These are phyloP conservation scores for Rubia yunnanensis DNA, from an alignment of 257 asterid genomes.

Conservation along the genomic window DNA sequence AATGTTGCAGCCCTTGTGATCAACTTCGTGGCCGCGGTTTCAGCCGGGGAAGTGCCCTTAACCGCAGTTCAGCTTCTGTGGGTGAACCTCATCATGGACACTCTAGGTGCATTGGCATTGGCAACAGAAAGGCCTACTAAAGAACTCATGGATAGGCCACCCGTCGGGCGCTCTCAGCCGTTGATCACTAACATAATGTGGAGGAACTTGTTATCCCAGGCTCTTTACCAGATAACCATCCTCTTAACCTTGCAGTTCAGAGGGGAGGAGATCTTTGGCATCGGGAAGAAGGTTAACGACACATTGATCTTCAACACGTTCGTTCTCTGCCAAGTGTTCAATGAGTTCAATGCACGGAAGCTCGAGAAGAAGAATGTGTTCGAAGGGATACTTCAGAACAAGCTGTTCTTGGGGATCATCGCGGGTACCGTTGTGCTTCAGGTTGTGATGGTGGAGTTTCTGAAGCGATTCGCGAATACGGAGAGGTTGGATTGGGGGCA, in stretches of 20 bases:
- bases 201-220: conserved; percentile 41
- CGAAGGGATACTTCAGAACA: conserved; percentile 40
- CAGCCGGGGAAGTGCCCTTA: conserved; percentile 55
- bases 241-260: conserved; percentile 30
- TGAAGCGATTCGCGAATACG: conserved; percentile 50
- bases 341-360: conserved; percentile 52
- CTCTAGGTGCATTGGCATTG: conserved; percentile 40
- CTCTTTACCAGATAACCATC: conserved; percentile 28
- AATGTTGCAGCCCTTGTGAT: conserved; percentile 46
- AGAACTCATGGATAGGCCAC: conserved; percentile 38
- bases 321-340: conserved; percentile 52
- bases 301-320: conserved; percentile 52
- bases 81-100: conserved; percentile 43
- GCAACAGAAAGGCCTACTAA: conserved; percentile 40
- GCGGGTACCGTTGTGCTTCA: conserved; percentile 42
- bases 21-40: conserved; percentile 51
- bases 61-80: conserved; percentile 58
- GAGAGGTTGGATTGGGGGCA: conserved; percentile 51
- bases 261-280: conserved; percentile 27
- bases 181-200: conserved; percentile 42
- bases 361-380: conserved; percentile 53
- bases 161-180: conserved; percentile 34
- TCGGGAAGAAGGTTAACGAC: conserved; percentile 27
- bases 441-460: conserved; percentile 57
- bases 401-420: conserved; percentile 47